Evolutionary conservation across 805 yeast species (phyloP).

Genomic region (Cyberlindnera mississippiensis): DNA sequence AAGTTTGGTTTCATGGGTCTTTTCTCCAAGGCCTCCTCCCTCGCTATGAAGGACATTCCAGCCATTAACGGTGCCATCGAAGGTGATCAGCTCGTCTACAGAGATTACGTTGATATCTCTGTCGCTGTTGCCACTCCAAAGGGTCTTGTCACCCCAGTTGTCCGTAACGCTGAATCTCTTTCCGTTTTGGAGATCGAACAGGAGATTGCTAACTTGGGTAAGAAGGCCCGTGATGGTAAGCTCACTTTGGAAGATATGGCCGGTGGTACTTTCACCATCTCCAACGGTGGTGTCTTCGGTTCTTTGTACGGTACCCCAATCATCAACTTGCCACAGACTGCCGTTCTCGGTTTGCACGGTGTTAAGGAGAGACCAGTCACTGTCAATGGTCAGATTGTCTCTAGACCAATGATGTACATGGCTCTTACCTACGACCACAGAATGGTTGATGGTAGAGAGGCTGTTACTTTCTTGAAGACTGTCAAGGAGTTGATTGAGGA

Average conservation of each 20-base stretch:
- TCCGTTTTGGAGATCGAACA: constrained; percentile 85
- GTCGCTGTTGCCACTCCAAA: constrained; percentile 99
- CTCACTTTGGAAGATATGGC: constrained; percentile 97
- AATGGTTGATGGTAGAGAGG: constrained; percentile 97
- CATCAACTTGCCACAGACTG: constrained; percentile 97
- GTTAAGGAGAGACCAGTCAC: constrained; percentile 97
- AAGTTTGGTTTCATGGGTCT: constrained; percentile 99
- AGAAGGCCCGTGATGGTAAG: constrained; percentile 95
- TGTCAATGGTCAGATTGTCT: constrained; percentile 90
- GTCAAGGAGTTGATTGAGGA: constrained; percentile 97
- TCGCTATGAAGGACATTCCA: constrained; percentile 93
- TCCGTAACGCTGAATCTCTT: constrained; percentile 92
- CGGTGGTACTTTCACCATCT: constrained; percentile 98
- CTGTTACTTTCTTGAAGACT: constrained; percentile 93
- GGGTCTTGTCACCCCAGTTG: constrained; percentile 97
- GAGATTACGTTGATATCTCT: constrained; percentile 94
- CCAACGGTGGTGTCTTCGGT: constrained; percentile 99
- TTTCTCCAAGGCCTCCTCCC: constrained; percentile 86
- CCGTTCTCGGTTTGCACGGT: constrained; percentile 96
- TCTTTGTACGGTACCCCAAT: constrained; percentile 98
- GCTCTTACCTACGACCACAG: constrained; percentile 99
- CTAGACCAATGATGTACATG: constrained; percentile 99
- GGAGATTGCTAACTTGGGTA: constrained; percentile 77
- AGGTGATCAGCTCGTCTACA: constrained; percentile 88
- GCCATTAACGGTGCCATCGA: constrained; percentile 95